Evolutionary conservation across 768 basidiomycete species (phyloP).

Genomic region (Pleurotus pulmonarius): DNA sequence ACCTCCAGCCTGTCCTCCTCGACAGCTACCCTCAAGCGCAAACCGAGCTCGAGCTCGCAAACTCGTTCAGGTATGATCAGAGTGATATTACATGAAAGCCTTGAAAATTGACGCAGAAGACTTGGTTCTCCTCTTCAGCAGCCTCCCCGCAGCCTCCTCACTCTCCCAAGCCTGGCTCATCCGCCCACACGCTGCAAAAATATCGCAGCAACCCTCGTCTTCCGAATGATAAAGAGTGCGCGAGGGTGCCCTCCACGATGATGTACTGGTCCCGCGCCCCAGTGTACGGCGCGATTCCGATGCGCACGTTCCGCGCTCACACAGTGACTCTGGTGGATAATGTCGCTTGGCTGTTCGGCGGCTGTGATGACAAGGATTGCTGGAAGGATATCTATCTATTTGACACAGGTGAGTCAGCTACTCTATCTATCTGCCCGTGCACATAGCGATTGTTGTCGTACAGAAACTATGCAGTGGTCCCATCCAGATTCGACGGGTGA

Average conservation of each 20-base stretch:
- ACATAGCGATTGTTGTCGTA: neutral
- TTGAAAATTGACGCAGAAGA: neutral
- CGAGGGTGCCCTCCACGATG: slow-evolving; percentile 61
- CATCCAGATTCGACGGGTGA: slow-evolving; percentile 77
- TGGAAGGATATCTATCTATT: slow-evolving; percentile 80
- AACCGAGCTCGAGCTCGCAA: slow-evolving; percentile 16
- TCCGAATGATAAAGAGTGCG: slow-evolving; percentile 57
- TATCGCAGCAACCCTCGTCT: slow-evolving; percentile 52
- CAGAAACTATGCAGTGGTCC: slow-evolving; percentile 90
- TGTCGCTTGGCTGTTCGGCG: slow-evolving; percentile 85
- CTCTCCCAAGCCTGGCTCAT: slow-evolving; percentile 13
- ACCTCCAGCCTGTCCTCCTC: neutral
- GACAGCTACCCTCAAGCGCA: slow-evolving; percentile 12
- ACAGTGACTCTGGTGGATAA: slow-evolving; percentile 81
- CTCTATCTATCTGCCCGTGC: neutral
- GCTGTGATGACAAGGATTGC: slow-evolving; percentile 77
- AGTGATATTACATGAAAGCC: neutral
- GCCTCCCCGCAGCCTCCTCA: slow-evolving; percentile 16
- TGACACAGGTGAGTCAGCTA: slow-evolving; percentile 59
- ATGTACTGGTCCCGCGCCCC: slow-evolving; percentile 90
- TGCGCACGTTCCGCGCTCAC: slow-evolving; percentile 73
- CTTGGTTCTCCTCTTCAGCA: neutral
- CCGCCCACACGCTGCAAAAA: slow-evolving; percentile 24
- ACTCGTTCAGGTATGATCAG: slow-evolving; percentile 4
- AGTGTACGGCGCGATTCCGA: slow-evolving; percentile 67